Percentiles rank a stretch among this genome's conserved stretches.
These are phyloP conservation scores for Olyra latifolia DNA, from an alignment of 176 grass and related monocot species.

Conservation along the genomic window DNA sequence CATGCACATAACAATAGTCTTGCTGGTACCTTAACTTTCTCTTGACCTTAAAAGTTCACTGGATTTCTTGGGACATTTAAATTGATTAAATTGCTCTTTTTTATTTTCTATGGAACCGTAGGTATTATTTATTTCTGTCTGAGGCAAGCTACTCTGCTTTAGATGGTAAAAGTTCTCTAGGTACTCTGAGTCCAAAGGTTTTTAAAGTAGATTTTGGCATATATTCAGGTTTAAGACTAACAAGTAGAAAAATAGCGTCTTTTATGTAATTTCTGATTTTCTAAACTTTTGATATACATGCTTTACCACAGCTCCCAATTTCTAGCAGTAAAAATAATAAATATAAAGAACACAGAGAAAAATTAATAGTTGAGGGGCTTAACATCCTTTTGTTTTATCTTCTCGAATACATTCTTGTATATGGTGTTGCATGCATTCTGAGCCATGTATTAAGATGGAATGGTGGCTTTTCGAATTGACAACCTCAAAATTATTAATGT, in stretches of 20 bases:
- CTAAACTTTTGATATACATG: background rate
- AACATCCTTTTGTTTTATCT: background rate
- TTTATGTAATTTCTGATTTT: background rate
- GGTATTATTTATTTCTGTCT: background rate
- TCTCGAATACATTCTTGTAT: background rate
- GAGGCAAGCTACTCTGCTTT: background rate
- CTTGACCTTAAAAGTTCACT: background rate
- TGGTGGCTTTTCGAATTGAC: slow-evolving; percentile 35
- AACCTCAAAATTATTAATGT: slow-evolving; percentile 54
- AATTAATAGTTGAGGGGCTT: background rate
- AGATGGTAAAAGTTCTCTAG: background rate
- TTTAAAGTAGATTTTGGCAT: slow-evolving; percentile 6
- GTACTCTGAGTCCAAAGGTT: background rate
- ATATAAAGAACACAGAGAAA: background rate
- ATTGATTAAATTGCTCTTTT: background rate
- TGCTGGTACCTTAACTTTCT: background rate
- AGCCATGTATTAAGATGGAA: background rate
- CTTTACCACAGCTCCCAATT: background rate
- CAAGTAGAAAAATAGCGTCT: background rate
- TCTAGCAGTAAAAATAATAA: background rate
- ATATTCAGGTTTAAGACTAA: background rate
- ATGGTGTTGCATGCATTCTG: background rate
- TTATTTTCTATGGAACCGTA: background rate
- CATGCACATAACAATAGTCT: no score
- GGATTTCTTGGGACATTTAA: background rate